Base-by-base conservation (phyloP, 2,329 filamentous ascomycete species). In the Lachnellula hyalina region DNA sequence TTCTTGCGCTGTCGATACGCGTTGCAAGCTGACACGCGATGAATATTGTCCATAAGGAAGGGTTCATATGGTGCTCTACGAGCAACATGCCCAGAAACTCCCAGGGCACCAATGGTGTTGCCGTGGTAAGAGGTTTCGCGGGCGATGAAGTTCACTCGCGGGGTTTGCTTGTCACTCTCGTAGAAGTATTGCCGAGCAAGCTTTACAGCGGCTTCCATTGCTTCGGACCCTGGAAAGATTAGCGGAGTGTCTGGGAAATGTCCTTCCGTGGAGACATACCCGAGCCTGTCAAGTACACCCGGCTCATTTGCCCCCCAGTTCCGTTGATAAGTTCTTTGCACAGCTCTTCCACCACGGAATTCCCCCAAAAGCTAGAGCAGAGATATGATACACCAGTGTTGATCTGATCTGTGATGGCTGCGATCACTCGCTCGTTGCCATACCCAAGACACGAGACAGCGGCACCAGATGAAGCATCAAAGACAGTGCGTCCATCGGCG, bases 401-500 rank as follows among this genome's bases (percentile, higher is more conserved):
- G 60, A 87, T 73, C 62, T 90, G 86, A 12, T 75, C 63, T 4
- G 73, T 69, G 41, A 90, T 77, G 0, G 85, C 86, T 2, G 78
- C 72, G 12, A 75, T 74, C 12, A 92, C 81, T 47, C 84, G 75
- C 42, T 75, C 65, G 50, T 86, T 78, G 32, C 81, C 83, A 62
- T 90, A 84, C 6, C 89, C 89, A 9, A 93, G 73, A 65, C 84
- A 86, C 9, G 83, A 77, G 3, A 91, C 87, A 21, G 85, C 87
- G 3, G 89, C 86, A 19, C 89, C 89, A 28, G 85, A 81, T 19
- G 85, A 87, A 1, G 83, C 85, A 68, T 94, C 89, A 14, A 91
- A 78, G 44, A 94, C 79, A 35, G 72, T 74, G 23, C 78, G 76
- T 1, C 84, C 85, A 51, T 68, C 64, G n/a, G 58, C 55, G 5